Conservation (phyloP, 441 rosid genomes). For the Omphalea diandra region DNA sequence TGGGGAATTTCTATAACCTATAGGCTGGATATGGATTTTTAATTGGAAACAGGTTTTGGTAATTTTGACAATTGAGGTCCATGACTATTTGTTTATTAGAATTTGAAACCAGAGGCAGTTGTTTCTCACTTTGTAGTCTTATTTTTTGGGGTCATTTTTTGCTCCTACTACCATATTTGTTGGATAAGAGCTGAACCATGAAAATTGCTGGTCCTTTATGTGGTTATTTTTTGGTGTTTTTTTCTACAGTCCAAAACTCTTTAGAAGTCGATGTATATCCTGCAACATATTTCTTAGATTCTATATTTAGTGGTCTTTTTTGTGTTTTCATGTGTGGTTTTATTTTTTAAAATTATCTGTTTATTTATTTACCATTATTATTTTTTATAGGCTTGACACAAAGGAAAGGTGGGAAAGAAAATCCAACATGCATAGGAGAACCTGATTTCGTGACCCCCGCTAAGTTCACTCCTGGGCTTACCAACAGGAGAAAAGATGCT, state of each 20-base stretch:
- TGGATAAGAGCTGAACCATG: neutral
- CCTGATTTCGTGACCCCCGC: no score
- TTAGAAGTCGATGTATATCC: neutral
- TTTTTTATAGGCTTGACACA: conserved; percentile 51
- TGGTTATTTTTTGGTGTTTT: neutral
- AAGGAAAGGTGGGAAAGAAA: no score
- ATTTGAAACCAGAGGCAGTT: neutral
- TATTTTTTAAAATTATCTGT: neutral
- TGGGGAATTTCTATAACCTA: neutral
- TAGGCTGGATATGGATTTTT: neutral
- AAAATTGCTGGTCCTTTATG: neutral
- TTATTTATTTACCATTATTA: no score
- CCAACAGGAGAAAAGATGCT: no score
- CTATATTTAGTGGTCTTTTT: neutral
- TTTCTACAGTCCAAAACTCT: neutral
- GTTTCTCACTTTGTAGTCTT: neutral
- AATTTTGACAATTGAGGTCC: neutral
- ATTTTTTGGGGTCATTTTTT: neutral
- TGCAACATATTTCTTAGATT: neutral
- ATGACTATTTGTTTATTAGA: neutral
- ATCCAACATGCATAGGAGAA: no score
- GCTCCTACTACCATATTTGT: neutral
- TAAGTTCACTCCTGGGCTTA: no score
- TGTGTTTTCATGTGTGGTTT: conserved; percentile 1
- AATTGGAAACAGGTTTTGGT: neutral